Percentiles rank a stretch among this genome's conserved stretches.
phyloP scores from a whole-genome alignment of 257 asterid species.

The Rehmannia glutinosa region DNA sequence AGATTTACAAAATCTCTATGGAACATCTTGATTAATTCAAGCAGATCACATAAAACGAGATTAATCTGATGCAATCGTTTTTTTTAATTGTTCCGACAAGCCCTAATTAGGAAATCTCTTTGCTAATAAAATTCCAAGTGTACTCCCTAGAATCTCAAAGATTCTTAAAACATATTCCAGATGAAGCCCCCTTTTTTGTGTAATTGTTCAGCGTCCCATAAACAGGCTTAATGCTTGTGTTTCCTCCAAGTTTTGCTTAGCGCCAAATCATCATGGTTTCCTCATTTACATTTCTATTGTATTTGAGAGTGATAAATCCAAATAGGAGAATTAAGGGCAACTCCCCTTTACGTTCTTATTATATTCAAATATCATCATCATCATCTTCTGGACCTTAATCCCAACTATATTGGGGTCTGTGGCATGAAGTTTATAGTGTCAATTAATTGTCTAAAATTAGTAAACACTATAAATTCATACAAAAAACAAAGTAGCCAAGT shows the following conservation, averaged over 20 bases:
- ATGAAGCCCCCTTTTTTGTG: not conserved
- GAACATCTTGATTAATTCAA: constrained; percentile 3
- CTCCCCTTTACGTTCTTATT: constrained; percentile 6
- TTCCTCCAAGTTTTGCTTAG: not conserved
- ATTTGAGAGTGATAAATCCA: constrained; percentile 1
- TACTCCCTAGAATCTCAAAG: not conserved
- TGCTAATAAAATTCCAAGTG: not conserved
- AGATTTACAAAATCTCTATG: constrained; percentile 14
- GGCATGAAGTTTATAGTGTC: no score
- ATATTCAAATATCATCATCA: not conserved
- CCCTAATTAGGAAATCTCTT: not conserved
- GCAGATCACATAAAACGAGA: not conserved
- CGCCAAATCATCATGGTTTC: not conserved
- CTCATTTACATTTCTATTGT: not conserved
- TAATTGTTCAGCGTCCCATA: not conserved
- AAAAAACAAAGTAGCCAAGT: no score
- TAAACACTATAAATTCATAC: no score
- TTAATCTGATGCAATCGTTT: not conserved
- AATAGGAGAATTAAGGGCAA: not conserved
- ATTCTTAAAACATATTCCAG: not conserved
- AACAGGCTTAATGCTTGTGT: not conserved
- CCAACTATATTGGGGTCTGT: no score
- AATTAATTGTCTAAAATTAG: no score
- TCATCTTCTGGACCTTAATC: no score
- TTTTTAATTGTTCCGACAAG: not conserved